phyloP scores from a whole-genome alignment of 768 basidiomycete genomes.

The Russula brevipes region DNA sequence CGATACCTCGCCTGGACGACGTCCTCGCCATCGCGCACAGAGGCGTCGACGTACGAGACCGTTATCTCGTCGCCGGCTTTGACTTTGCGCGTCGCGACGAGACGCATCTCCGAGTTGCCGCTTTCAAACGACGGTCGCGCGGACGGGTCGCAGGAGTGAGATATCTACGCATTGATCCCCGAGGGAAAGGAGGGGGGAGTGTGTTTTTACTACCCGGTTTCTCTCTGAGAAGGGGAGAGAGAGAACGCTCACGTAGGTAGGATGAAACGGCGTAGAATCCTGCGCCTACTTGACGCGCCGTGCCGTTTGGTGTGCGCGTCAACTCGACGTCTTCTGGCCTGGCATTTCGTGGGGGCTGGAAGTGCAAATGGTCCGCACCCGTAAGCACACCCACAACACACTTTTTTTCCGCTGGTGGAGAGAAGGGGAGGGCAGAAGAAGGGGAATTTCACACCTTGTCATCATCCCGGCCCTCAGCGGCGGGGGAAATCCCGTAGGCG shows the following conservation, averaged over 20 bases:
- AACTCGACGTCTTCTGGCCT: conserved; percentile 69
- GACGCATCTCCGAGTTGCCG: conserved; percentile 64
- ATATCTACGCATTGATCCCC: conserved; percentile 36
- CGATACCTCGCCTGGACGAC: conserved; percentile 52
- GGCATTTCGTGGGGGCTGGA: conserved; percentile 46
- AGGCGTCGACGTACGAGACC: conserved; percentile 70
- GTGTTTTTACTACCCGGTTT: too few relatives aligned
- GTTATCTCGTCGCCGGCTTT: conserved; percentile 74
- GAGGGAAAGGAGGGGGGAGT: too few relatives aligned
- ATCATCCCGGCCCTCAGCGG: conserved; percentile 52
- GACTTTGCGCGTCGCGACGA: conserved; percentile 61
- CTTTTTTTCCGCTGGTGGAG: background rate
- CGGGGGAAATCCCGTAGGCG: conserved; percentile 61
- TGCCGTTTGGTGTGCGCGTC: conserved; percentile 74
- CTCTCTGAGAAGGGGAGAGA: background rate
- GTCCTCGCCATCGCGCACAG: conserved; percentile 50
- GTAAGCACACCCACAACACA: background rate
- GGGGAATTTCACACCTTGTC: conserved; percentile 50
- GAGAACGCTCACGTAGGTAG: conserved; percentile 47
- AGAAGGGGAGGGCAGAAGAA: background rate
- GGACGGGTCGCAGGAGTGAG: conserved; percentile 70
- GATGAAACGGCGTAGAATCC: conserved; percentile 74
- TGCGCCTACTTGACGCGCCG: conserved; percentile 66
- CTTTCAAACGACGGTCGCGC: conserved; percentile 58
- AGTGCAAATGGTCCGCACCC: too few relatives aligned